These are phyloP conservation scores for Penicillium rolfsii DNA, from an alignment of 2,329 filamentous ascomycete genomes.

Conservation along the genomic window DNA sequence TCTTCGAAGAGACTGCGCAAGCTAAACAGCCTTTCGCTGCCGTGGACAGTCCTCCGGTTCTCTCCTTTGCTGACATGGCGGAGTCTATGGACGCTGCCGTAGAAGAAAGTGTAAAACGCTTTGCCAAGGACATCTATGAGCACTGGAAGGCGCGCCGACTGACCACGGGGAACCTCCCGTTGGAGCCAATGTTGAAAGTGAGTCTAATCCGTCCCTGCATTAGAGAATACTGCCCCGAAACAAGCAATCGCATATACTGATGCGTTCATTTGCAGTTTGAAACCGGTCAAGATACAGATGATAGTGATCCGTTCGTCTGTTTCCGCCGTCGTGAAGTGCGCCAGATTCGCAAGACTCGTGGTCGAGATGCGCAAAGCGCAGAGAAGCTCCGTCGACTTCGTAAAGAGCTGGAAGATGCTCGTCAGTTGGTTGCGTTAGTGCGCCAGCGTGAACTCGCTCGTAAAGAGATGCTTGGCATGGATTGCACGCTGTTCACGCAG, in stretches of 20 bases:
- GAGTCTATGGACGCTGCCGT: slow-evolving; percentile 65
- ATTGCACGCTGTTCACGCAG: slow-evolving; percentile 80
- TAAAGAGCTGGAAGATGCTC: slow-evolving; percentile 85
- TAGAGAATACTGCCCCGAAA: not conserved
- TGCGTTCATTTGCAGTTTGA: slow-evolving; percentile 64
- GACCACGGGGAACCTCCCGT: slow-evolving; percentile 67
- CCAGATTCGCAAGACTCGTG: slow-evolving; percentile 91
- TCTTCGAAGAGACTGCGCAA: slow-evolving; percentile 86
- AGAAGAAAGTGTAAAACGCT: slow-evolving; percentile 57
- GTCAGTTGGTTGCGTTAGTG: slow-evolving; percentile 76
- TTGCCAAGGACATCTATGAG: slow-evolving; percentile 80
- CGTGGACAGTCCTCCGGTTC: slow-evolving; percentile 83
- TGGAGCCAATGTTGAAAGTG: slow-evolving; percentile 78
- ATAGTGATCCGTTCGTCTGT: slow-evolving; percentile 96
- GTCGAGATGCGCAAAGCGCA: slow-evolving; percentile 88
- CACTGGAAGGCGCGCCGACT: slow-evolving; percentile 80
- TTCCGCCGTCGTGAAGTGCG: slow-evolving; percentile 94
- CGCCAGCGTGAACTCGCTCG: slow-evolving; percentile 79
- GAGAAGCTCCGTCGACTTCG: slow-evolving; percentile 93
- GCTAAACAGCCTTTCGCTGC: slow-evolving; percentile 85
- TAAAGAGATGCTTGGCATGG: slow-evolving; percentile 73
- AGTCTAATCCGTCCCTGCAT: slow-evolving; percentile 19
- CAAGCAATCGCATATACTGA: slow-evolving; percentile 21
- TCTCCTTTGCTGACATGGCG: slow-evolving; percentile 74
- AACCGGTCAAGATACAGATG: slow-evolving; percentile 89